Evolutionary conservation across 2,329 filamentous ascomycete species (phyloP).

Genomic region (Trichoderma polysporum): DNA sequence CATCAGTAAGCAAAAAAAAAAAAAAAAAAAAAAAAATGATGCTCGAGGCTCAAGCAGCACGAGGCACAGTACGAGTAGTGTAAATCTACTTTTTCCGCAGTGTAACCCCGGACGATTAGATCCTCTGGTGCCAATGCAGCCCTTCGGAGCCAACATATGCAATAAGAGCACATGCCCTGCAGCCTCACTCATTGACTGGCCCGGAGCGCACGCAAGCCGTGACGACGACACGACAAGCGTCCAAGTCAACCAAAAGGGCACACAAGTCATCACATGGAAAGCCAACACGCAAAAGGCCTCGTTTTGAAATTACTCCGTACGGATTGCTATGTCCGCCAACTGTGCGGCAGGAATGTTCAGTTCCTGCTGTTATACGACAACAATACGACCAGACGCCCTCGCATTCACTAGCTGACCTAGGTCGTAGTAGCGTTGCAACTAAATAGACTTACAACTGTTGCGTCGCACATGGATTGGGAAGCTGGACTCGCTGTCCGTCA

Average conservation of each 20-base stretch:
- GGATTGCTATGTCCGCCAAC: slow-evolving; percentile 9
- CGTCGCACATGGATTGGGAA: not conserved
- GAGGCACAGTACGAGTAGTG: not conserved
- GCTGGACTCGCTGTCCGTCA: not conserved
- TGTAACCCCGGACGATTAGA: slow-evolving; percentile 5
- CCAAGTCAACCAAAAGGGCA: not conserved
- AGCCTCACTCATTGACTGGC: slow-evolving; percentile 2
- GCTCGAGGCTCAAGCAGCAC: not conserved
- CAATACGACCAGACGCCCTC: slow-evolving; percentile 8
- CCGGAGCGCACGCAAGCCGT: slow-evolving; percentile 12
- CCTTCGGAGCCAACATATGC: slow-evolving; percentile 1
- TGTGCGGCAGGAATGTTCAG: slow-evolving; percentile 3
- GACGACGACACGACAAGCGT: slow-evolving; percentile 9
- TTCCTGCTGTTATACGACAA: slow-evolving; percentile 12
- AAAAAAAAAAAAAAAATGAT: no score
- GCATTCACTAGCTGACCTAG: slow-evolving; percentile 1
- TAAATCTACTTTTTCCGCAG: not conserved
- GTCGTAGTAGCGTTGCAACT: not conserved
- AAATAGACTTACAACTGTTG: not conserved
- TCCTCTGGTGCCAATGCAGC: slow-evolving; percentile 16
- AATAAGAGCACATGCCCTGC: slow-evolving; percentile 4
- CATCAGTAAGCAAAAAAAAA: no score
- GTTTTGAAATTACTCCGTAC: slow-evolving; percentile 19
- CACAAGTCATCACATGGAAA: slow-evolving; percentile 5
- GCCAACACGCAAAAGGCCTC: not conserved